These are phyloP conservation scores for Chlamydomonas applanata DNA, from an alignment of 139 green algal genomes.

Conservation along the genomic window DNA sequence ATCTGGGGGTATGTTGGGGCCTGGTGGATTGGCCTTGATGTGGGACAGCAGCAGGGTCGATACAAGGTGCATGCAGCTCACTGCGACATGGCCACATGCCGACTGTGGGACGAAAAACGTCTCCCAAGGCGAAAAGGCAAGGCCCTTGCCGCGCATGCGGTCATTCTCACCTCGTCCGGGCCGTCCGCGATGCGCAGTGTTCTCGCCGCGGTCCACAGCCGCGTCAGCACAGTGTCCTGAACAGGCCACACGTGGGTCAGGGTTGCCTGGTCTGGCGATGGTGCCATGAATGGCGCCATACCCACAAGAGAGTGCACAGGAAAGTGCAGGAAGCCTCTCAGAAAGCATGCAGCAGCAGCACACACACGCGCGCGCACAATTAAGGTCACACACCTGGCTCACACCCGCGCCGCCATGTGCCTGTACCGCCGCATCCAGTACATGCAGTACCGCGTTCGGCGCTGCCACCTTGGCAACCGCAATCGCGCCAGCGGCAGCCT, in stretches of 20 bases:
- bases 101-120: too few relatives aligned
- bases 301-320: too few relatives aligned
- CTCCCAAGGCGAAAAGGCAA: too few relatives aligned
- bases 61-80: too few relatives aligned
- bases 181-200: conserved; percentile 96
- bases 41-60: too few relatives aligned
- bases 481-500: conserved; percentile 73
- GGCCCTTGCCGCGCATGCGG: too few relatives aligned
- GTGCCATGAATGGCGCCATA: too few relatives aligned
- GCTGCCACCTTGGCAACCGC: conserved; percentile 89
- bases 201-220: conserved; percentile 78
- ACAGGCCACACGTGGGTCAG: not conserved
- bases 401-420: conserved; percentile 84
- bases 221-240: conserved; percentile 78
- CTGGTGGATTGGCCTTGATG: too few relatives aligned
- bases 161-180: conserved; percentile 83
- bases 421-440: conserved; percentile 90
- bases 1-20: too few relatives aligned
- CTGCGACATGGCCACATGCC: too few relatives aligned
- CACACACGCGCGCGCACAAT: too few relatives aligned
- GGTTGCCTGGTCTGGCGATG: not conserved
- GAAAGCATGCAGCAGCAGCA: not conserved
- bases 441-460: conserved; percentile 68
- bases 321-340: not conserved
- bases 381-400: conserved; percentile 27